A percentile compares a stretch with the other conserved stretches of the same genome.
phyloP scores from a whole-genome alignment of 768 basidiomycete species.

The Krasilnikovozyma curviuscula region DNA sequence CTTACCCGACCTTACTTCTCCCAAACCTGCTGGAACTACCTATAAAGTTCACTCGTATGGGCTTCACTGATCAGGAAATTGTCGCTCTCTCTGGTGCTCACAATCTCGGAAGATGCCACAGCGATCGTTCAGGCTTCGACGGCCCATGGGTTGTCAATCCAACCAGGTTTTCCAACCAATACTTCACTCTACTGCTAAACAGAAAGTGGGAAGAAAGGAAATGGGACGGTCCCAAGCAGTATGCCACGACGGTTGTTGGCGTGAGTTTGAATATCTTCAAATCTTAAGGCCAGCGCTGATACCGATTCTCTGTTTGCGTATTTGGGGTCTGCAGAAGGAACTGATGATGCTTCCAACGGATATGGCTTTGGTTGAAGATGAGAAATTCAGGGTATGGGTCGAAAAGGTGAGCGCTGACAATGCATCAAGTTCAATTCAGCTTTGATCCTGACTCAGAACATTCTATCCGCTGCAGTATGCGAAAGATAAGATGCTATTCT shows the following conservation, averaged over 20 bases:
- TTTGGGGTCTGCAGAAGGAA: constrained; percentile 20
- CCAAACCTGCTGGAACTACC: not conserved
- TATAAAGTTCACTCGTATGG: not conserved
- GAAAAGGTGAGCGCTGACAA: no score
- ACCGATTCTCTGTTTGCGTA: not conserved
- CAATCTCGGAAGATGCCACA: constrained; percentile 24
- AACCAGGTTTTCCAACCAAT: constrained; percentile 24
- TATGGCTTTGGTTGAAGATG: constrained; percentile 25
- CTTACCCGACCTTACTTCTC: no score
- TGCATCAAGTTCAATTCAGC: no score
- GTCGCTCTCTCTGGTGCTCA: constrained; percentile 28
- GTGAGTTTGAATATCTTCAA: not conserved
- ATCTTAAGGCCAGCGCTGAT: not conserved
- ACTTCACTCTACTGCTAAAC: constrained; percentile 24
- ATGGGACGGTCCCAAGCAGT: constrained; percentile 28
- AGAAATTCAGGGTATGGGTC: constrained; percentile 22
- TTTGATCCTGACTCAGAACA: no score
- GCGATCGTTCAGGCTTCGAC: constrained; percentile 27
- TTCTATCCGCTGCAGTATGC: no score
- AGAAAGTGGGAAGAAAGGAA: constrained; percentile 24
- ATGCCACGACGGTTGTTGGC: not conserved
- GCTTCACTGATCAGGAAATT: constrained; percentile 20
- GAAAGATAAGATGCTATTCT: no score
- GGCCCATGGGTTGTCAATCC: constrained; percentile 15
- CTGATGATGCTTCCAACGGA: constrained; percentile 29